These are phyloP conservation scores for Ophiocytium majus DNA, from an alignment of 352 stramenopile species.

Conservation along the genomic window DNA sequence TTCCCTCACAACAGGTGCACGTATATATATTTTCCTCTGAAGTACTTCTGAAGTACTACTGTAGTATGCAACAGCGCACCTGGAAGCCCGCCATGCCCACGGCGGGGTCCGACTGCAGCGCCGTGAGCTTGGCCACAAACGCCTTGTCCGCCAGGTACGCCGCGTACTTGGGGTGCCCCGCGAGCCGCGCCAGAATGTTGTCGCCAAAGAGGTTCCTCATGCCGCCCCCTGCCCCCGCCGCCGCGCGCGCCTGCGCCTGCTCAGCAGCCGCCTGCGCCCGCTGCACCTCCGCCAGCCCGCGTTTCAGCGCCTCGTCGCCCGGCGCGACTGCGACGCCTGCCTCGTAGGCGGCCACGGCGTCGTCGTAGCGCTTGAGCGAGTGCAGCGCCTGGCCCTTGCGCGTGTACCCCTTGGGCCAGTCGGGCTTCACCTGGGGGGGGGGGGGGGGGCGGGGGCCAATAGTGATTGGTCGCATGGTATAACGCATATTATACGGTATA, in stretches of 20 bases:
- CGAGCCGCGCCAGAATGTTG: slow-evolving; percentile 90
- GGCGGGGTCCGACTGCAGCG: no score
- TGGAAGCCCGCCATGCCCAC: no score
- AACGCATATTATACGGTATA: no score
- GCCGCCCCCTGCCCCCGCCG: slow-evolving; percentile 57
- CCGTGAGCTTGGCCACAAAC: no score
- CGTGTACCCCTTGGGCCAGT: slow-evolving; percentile 95
- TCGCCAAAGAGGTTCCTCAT: slow-evolving; percentile 84
- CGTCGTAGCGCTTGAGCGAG: slow-evolving; percentile 76
- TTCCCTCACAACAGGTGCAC: no score
- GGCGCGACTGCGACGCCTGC: slow-evolving; percentile 82
- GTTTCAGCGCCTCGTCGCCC: slow-evolving; percentile 80
- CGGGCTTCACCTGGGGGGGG: slow-evolving; percentile 64
- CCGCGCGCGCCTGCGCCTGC: background rate
- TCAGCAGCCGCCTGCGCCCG: slow-evolving; percentile 72
- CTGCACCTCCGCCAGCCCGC: slow-evolving; percentile 86
- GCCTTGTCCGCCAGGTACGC: slow-evolving; percentile 72
- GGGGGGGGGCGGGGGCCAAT: slow-evolving; percentile 57
- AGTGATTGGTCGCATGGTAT: no score
- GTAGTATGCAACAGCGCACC: no score
- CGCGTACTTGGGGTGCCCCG: slow-evolving; percentile 72
- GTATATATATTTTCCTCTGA: no score
- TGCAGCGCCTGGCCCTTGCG: slow-evolving; percentile 96
- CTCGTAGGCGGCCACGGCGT: slow-evolving; percentile 71
- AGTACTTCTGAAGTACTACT: no score